phyloP scores from a whole-genome alignment of 768 basidiomycete genomes.

The Leccinellum rugosiceps region DNA sequence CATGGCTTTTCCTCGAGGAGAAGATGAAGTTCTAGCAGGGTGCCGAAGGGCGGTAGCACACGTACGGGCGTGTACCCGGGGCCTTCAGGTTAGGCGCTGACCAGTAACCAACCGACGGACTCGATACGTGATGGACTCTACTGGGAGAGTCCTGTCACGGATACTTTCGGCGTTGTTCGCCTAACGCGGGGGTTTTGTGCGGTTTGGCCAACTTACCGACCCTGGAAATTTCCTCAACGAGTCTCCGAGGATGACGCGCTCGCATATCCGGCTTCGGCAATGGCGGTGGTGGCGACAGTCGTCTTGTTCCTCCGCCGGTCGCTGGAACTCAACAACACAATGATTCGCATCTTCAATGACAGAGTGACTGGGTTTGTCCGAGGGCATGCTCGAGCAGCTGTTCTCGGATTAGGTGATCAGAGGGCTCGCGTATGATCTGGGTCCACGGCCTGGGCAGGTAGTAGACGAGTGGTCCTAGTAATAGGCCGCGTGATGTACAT shows the following conservation, averaged over 20 bases:
- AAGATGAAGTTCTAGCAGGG: slow-evolving; percentile 44
- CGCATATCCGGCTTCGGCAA: slow-evolving; percentile 55
- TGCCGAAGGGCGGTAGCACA: slow-evolving; percentile 35
- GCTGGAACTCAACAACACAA: slow-evolving; percentile 48
- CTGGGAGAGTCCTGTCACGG: slow-evolving; percentile 32
- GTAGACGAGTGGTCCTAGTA: slow-evolving; percentile 53
- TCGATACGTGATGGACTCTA: background rate
- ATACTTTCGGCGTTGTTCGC: background rate
- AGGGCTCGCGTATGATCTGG: slow-evolving; percentile 54
- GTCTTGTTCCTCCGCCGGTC: slow-evolving; percentile 63
- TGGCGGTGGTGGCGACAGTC: slow-evolving; percentile 45
- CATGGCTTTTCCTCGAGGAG: slow-evolving; percentile 40
- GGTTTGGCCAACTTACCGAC: slow-evolving; percentile 36
- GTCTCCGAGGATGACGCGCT: slow-evolving; percentile 66
- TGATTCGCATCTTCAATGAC: slow-evolving; percentile 56
- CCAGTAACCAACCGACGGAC: background rate
- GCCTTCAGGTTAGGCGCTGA: too few relatives aligned
- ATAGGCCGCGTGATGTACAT: too few relatives aligned
- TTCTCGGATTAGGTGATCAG: slow-evolving; percentile 47
- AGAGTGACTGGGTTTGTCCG: slow-evolving; percentile 51
- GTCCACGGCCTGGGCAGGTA: slow-evolving; percentile 34
- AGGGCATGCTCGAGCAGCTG: slow-evolving; percentile 40
- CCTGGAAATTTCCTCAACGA: slow-evolving; percentile 62
- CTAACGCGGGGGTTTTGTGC: too few relatives aligned
- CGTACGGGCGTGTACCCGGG: too few relatives aligned